A percentile compares a stretch with the other conserved stretches of the same genome.
Evolutionary conservation across 208 protist genomes (phyloP).

Genomic region (Trypanosoma caninum): DNA sequence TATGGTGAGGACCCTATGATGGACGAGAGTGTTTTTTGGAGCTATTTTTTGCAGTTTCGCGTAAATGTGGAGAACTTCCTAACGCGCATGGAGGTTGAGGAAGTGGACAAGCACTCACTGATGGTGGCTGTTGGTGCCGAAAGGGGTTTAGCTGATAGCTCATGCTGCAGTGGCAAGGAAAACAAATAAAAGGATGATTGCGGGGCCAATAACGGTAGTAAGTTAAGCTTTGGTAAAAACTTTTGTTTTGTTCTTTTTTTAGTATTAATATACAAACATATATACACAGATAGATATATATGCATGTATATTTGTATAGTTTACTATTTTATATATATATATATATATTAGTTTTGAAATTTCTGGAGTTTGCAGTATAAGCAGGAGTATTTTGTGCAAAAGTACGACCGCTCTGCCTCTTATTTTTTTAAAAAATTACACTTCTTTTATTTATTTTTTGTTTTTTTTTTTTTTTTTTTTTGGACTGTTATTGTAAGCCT

Average conservation of each 20-base stretch:
- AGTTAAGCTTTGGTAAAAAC: too few species aligned
- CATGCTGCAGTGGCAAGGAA: not conserved
- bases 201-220: too few species aligned
- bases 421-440: not conserved
- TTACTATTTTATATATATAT: too few species aligned
- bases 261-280: too few species aligned
- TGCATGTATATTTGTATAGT: too few species aligned
- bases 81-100: slow-evolving; percentile 24
- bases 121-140: slow-evolving; percentile 11
- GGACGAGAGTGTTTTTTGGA: slow-evolving; percentile 67
- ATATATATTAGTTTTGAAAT: too few species aligned
- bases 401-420: not conserved
- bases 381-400: too few species aligned
- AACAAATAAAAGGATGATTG: not conserved
- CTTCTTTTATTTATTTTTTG: slow-evolving; percentile 24
- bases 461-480: slow-evolving; percentile 5
- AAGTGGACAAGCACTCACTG: slow-evolving; percentile 7
- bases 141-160: not conserved
- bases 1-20: slow-evolving; percentile 65
- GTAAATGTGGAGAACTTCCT: slow-evolving; percentile 42
- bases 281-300: too few species aligned
- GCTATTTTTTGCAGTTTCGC: slow-evolving; percentile 52
- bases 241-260: too few species aligned
- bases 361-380: too few species aligned
- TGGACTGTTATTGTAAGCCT: not conserved